Conservation (phyloP, 2,329 filamentous ascomycete species). For the Aspergillus ochraceus region DNA sequence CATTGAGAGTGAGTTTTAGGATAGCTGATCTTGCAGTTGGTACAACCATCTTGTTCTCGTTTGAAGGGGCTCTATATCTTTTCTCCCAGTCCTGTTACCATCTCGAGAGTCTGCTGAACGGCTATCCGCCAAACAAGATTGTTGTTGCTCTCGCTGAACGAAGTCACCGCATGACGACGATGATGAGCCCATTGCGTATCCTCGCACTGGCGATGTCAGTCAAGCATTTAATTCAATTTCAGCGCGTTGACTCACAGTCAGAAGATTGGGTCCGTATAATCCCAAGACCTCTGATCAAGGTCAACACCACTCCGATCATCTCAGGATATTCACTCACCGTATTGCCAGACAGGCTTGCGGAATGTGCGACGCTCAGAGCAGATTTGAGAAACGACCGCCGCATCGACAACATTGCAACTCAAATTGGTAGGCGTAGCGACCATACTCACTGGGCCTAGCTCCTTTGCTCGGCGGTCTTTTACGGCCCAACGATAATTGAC, state of each 20-base stretch:
- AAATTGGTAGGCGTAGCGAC: conserved; percentile 10
- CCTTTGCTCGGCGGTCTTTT: conserved; percentile 14
- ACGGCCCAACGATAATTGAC: conserved; percentile 15
- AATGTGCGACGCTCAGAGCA: conserved; percentile 13
- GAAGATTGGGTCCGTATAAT: conserved; percentile 35
- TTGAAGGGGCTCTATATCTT: not conserved
- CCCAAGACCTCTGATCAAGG: conserved; percentile 21
- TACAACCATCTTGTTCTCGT: conserved; percentile 5
- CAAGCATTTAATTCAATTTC: too few relatives aligned
- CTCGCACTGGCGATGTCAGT: conserved; percentile 18
- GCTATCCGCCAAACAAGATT: conserved; percentile 41
- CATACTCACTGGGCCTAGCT: conserved; percentile 15
- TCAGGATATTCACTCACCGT: conserved; percentile 6
- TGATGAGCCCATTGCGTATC: conserved; percentile 46
- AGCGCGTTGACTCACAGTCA: conserved; percentile 22
- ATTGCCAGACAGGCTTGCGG: conserved; percentile 16
- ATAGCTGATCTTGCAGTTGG: conserved; percentile 31
- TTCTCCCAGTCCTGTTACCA: conserved; percentile 30
- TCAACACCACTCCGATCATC: not conserved
- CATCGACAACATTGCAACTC: conserved; percentile 18
- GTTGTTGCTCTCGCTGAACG: conserved; percentile 48
- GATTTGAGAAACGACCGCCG: conserved; percentile 17
- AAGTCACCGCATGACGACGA: conserved; percentile 42
- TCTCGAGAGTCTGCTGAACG: conserved; percentile 30
- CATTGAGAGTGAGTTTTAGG: conserved; percentile 36